phyloP scores from a whole-genome alignment of 2,329 filamentous ascomycete species.

The Aspergillus sp. region DNA sequence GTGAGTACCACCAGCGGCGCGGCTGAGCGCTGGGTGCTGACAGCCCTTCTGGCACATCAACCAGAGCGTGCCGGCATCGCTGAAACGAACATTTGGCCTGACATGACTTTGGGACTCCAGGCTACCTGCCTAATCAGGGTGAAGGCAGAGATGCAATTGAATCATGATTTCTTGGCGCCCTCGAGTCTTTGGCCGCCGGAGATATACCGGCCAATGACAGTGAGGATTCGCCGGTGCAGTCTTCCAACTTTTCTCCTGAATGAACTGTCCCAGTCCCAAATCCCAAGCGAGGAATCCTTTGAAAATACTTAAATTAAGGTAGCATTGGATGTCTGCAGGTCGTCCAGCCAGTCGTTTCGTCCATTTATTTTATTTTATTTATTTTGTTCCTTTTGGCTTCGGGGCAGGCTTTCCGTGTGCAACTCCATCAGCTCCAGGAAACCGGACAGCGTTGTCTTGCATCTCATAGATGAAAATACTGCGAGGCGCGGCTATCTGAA shows the following conservation, averaged over 20 bases:
- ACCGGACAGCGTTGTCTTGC: background rate
- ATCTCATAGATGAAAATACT: background rate
- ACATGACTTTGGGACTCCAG: background rate
- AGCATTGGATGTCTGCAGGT: background rate
- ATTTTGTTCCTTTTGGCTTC: too few relatives aligned
- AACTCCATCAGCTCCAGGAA: too few relatives aligned
- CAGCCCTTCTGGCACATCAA: too few relatives aligned
- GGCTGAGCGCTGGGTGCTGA: too few relatives aligned
- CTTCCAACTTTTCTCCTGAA: background rate
- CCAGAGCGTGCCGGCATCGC: too few relatives aligned
- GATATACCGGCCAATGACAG: conserved; percentile 3
- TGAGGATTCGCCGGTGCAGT: too few relatives aligned
- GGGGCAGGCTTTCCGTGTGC: too few relatives aligned
- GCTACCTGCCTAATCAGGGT: background rate
- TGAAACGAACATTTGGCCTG: background rate
- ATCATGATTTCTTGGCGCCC: conserved; percentile 9
- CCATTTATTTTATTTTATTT: background rate
- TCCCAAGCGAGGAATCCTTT: background rate
- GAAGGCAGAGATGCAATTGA: background rate
- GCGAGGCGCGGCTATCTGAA: conserved; percentile 1
- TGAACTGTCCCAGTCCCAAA: background rate
- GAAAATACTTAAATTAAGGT: background rate
- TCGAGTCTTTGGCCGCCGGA: background rate
- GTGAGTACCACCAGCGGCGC: too few relatives aligned
- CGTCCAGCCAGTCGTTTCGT: background rate